Percentiles rank a stretch among this genome's conserved stretches.
These are phyloP conservation scores for Ulota crispa DNA, from an alignment of 225 moss, liverwort and hornwort species.

Conservation along the genomic window DNA sequence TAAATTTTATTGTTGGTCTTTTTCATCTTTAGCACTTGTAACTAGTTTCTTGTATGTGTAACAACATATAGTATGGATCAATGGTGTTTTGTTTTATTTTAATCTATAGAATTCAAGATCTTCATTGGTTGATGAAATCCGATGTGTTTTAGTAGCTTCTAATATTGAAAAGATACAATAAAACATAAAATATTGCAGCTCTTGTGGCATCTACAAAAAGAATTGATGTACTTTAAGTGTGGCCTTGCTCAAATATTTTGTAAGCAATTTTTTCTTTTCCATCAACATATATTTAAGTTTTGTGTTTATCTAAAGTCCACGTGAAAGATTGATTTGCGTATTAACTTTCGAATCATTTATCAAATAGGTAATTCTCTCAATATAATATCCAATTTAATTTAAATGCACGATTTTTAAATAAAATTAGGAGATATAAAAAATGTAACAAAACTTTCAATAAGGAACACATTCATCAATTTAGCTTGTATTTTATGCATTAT, in stretches of 20 bases:
- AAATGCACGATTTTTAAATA: too few relatives aligned
- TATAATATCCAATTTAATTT: too few relatives aligned
- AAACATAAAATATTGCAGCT: background rate
- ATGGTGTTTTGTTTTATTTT: background rate
- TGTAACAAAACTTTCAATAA: too few relatives aligned
- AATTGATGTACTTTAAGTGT: conserved; percentile 21
- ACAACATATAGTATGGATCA: background rate
- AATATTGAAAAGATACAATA: background rate
- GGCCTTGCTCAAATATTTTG: conserved; percentile 34
- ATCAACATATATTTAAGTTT: rapidly evolving
- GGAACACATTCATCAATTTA: too few relatives aligned
- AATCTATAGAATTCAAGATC: too few relatives aligned
- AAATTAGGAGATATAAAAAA: too few relatives aligned
- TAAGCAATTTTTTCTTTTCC: background rate
- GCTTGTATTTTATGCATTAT: too few relatives aligned
- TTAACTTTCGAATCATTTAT: too few relatives aligned
- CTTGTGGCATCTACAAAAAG: conserved; percentile 16
- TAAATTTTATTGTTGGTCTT: too few relatives aligned
- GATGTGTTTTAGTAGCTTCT: background rate
- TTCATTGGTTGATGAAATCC: background rate
- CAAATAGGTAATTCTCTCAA: too few relatives aligned
- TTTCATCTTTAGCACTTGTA: too few relatives aligned
- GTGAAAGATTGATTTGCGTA: too few relatives aligned
- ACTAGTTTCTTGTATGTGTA: background rate
- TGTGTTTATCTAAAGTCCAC: background rate